Evolutionary conservation across 129 eudicot species (phyloP).

Genomic region (Tagetes patula): DNA sequence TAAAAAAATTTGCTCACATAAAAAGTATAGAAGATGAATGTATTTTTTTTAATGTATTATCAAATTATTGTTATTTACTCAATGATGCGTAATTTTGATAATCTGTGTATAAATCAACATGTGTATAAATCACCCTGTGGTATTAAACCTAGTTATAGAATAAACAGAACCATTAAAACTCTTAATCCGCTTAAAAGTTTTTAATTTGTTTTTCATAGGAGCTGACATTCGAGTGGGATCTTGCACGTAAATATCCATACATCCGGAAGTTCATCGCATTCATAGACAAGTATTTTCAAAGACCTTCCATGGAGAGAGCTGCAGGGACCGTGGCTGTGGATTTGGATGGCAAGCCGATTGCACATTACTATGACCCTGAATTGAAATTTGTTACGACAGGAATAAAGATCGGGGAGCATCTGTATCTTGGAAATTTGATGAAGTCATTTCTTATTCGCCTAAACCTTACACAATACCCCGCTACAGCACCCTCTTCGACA

Average conservation of each 20-base stretch:
- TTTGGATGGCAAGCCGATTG: slow-evolving; percentile 65
- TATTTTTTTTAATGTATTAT: too few relatives aligned
- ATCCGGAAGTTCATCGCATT: slow-evolving; percentile 56
- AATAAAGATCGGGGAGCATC: slow-evolving; percentile 58
- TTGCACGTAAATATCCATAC: slow-evolving; percentile 46
- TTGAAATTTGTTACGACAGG: slow-evolving; percentile 41
- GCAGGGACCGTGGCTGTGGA: slow-evolving; percentile 63
- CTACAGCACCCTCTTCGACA: slow-evolving; percentile 28
- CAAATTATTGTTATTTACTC: too few relatives aligned
- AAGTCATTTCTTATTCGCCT: slow-evolving; percentile 58
- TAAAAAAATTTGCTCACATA: too few relatives aligned
- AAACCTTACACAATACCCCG: slow-evolving; percentile 56
- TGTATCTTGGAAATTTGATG: slow-evolving; percentile 56
- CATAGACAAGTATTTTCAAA: slow-evolving; percentile 40
- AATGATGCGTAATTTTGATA: too few relatives aligned
- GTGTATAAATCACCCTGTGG: too few relatives aligned
- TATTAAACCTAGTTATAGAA: not conserved
- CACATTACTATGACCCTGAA: slow-evolving; percentile 50
- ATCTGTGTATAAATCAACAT: too few relatives aligned
- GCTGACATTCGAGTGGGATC: slow-evolving; percentile 33
- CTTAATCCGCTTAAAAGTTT: not conserved
- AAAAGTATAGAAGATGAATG: too few relatives aligned
- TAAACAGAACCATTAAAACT: not conserved
- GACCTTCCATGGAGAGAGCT: slow-evolving; percentile 45
- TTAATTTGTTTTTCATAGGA: slow-evolving; percentile 34